Base-by-base conservation (phyloP, 768 basidiomycete genomes). In the Erythrobasidium yunnanense region DNA sequence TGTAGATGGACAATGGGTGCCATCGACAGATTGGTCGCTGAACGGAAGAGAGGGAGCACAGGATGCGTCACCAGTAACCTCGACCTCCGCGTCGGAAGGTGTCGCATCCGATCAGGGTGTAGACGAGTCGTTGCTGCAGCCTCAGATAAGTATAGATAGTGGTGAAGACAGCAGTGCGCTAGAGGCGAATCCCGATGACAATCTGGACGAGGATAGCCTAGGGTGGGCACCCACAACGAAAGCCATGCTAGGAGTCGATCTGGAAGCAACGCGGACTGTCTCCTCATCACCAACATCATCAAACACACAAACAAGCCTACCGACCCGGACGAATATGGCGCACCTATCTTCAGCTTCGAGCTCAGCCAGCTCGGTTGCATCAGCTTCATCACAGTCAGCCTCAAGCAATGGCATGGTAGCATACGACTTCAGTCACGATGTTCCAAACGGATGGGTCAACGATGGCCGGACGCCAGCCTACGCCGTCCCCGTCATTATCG, bases 401-500 rank as follows among this genome's bases (percentile, higher is more conserved):
- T 2, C 57, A 47, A 47, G n/a, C 42, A 47, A 47, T 30, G 50
- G 18, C n/a, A 29, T 34, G 4, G 46, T 4, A 51, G 20, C 45
- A 13, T 51, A 63, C 32, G 47, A 63, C 32, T 63, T 63, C 47
- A 49, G 45, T 23, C n/a, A 27, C 20, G 60, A 63, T 25, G 60
- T 63, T 17, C 60, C 60, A 7, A 25, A 18, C 49, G 60, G 60
- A 7, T 63, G 60, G 60, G 30, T 63, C 23, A 50, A 29, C n/a
- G 60, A 63, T 38, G 60, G 60, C 4, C 42, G 60, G 11, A 63
- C 60, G 32, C 30, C 45, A 38, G 60, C 60, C 6, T 63, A 63
- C 27, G 60, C 60, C n/a, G 60, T 63, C 4, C 60, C 60, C 11
- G 60, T 63, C 49, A 63, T 63, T 32, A 51, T 63, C 33, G 60